These are phyloP conservation scores for Uronychia binucleata DNA, from an alignment of 73 alveolate genomes.

Conservation along the genomic window DNA sequence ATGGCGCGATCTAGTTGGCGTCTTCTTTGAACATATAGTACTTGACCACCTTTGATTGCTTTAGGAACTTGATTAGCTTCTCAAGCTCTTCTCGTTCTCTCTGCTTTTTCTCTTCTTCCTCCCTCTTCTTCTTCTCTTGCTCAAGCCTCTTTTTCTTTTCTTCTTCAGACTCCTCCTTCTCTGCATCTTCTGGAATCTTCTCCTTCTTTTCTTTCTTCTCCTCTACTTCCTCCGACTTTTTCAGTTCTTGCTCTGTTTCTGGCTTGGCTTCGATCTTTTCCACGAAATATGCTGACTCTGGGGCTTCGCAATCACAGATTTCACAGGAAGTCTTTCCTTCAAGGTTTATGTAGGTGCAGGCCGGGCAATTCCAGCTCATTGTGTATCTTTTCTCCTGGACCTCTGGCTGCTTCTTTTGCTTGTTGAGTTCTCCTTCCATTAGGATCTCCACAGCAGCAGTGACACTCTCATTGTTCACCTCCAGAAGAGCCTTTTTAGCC, in stretches of 20 bases:
- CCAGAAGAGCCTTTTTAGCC: slow-evolving; percentile 29
- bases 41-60: background rate
- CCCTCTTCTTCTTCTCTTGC: background rate
- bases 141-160: background rate
- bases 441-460: slow-evolving; percentile 34
- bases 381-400: background rate
- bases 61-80: background rate
- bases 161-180: background rate
- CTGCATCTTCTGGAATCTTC: slow-evolving; percentile 14
- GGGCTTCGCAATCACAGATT: slow-evolving; percentile 54
- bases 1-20: background rate
- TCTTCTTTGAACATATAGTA: background rate
- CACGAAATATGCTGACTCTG: slow-evolving; percentile 21
- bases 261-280: slow-evolving; percentile 13
- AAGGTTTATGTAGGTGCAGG: slow-evolving; percentile 51
- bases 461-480: slow-evolving; percentile 37
- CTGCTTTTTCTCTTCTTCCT: slow-evolving; percentile 8
- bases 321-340: slow-evolving; percentile 59
- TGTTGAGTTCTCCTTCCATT: background rate
- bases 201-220: slow-evolving; percentile 1
- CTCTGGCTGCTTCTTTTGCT: background rate
- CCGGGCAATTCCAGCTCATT: slow-evolving; percentile 38
- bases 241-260: slow-evolving; percentile 16
- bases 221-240: slow-evolving; percentile 31
- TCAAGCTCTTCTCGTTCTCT: slow-evolving; percentile 4